A percentile compares a stretch with the other conserved stretches of the same genome.
These are phyloP conservation scores for Yamadazyma kanchanaburiensis DNA, from an alignment of 1,139 yeast genomes.

Conservation along the genomic window DNA sequence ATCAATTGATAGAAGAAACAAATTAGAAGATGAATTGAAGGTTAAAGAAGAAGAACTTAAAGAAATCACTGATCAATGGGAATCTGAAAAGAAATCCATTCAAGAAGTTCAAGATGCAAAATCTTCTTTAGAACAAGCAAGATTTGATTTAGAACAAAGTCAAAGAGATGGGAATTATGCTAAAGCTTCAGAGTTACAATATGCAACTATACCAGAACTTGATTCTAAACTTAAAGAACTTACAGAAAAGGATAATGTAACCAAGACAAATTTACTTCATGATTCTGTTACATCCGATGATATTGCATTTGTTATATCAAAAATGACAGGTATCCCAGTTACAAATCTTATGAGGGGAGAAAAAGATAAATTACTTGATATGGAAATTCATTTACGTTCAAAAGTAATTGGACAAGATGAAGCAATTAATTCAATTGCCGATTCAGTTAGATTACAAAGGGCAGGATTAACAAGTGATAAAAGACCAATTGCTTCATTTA, in stretches of 20 bases:
- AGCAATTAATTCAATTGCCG: slow-evolving; percentile 84
- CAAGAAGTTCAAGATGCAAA: slow-evolving; percentile 77
- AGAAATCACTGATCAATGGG: slow-evolving; percentile 82
- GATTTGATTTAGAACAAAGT: slow-evolving; percentile 74
- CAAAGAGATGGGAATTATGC: slow-evolving; percentile 86
- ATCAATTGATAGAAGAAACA: slow-evolving; percentile 67
- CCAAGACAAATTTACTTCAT: slow-evolving; percentile 52
- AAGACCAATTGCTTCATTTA: slow-evolving; percentile 92
- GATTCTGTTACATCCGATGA: slow-evolving; percentile 94
- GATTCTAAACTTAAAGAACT: slow-evolving; percentile 52
- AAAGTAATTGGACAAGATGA: slow-evolving; percentile 95
- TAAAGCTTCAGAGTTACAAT: slow-evolving; percentile 85
- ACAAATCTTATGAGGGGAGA: slow-evolving; percentile 90
- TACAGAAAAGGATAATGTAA: slow-evolving; percentile 39
- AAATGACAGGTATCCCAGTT: slow-evolving; percentile 97
- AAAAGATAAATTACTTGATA: slow-evolving; percentile 80
- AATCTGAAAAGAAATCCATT: slow-evolving; percentile 69
- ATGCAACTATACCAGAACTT: slow-evolving; percentile 77
- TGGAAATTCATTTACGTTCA: slow-evolving; percentile 75
- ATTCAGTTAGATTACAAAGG: slow-evolving; percentile 92
- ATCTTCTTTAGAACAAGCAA: slow-evolving; percentile 78
- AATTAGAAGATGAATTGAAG: slow-evolving; percentile 63
- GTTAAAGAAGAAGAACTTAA: slow-evolving; percentile 61
- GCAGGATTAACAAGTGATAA: slow-evolving; percentile 94
- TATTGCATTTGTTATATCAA: slow-evolving; percentile 85